Percentiles rank a stretch among this genome's conserved stretches.
Evolutionary conservation across 2,329 filamentous ascomycete species (phyloP).

Genomic region (Stemphylium vesicarium): DNA sequence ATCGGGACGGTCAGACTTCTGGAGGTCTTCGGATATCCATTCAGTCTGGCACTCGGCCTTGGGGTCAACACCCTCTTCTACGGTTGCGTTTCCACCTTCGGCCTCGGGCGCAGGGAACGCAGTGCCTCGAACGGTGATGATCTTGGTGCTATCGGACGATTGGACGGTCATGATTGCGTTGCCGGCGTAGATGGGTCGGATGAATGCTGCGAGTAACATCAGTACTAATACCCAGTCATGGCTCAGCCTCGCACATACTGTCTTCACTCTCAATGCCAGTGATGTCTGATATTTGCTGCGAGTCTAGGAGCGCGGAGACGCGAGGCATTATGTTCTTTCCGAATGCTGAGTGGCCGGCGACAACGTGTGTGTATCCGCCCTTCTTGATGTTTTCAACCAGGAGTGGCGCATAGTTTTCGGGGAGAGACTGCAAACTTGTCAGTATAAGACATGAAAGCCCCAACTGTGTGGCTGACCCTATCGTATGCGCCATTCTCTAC

Average conservation of each 20-base stretch:
- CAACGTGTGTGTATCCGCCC: conserved; percentile 88
- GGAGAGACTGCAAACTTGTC: conserved; percentile 65
- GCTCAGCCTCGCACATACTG: conserved; percentile 59
- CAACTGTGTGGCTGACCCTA: conserved; percentile 64
- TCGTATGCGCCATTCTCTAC: conserved; percentile 92
- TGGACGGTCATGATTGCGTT: conserved; percentile 97
- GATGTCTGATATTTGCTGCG: conserved; percentile 93
- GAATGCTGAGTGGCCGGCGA: conserved; percentile 91
- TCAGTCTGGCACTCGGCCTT: conserved; percentile 76
- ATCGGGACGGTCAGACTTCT: conserved; percentile 93
- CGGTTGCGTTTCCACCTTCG: conserved; percentile 73
- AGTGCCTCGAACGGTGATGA: conserved; percentile 92
- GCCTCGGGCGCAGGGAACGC: conserved; percentile 80
- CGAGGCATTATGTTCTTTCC: conserved; percentile 94
- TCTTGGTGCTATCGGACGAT: conserved; percentile 81
- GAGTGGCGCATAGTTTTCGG: conserved; percentile 93
- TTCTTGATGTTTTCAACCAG: conserved; percentile 97
- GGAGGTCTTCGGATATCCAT: conserved; percentile 93
- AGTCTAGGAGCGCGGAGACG: conserved; percentile 87
- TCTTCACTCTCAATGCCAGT: conserved; percentile 85
- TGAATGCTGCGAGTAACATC: conserved; percentile 66
- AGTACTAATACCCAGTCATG: not conserved
- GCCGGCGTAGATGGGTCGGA: conserved; percentile 95
- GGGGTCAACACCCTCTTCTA: conserved; percentile 85
- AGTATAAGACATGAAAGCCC: not conserved